Conservation (phyloP, 768 basidiomycete species). For the Candolleomyces aberdarensis region DNA sequence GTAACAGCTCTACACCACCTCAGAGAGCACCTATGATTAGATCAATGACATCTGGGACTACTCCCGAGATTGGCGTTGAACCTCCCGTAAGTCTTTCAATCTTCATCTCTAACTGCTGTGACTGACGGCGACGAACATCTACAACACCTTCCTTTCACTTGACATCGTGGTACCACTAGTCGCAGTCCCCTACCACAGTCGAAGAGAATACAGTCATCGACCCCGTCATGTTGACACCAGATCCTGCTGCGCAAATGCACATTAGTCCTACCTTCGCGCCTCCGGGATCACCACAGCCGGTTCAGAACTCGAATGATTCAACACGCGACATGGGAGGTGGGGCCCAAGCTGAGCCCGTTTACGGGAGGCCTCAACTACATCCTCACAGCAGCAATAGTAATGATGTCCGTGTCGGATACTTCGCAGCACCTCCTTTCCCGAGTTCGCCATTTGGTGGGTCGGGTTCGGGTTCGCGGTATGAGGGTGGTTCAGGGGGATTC, state of each 20-base stretch:
- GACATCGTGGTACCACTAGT: neutral
- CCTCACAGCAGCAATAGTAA: neutral
- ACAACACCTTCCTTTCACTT: neutral
- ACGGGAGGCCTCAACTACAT: neutral
- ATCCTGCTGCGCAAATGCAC: neutral
- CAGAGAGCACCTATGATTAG: neutral
- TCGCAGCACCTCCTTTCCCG: neutral
- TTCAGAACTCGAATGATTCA: neutral
- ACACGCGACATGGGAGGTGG: neutral
- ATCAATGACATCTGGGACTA: neutral
- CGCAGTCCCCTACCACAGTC: neutral
- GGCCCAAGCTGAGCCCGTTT: neutral
- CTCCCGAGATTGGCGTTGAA: constrained; percentile 1
- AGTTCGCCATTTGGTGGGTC: neutral
- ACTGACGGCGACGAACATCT: neutral
- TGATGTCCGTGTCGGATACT: neutral
- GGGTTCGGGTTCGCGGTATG: neutral
- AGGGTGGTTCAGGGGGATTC: neutral
- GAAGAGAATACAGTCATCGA: neutral
- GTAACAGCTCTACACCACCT: neutral
- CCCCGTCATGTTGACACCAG: neutral
- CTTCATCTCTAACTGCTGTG: neutral
- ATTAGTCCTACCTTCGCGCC: neutral
- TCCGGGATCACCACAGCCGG: neutral
- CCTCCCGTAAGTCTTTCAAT: neutral